phyloP scores from a whole-genome alignment of 441 rosid species.

The Corymbia citriodora region DNA sequence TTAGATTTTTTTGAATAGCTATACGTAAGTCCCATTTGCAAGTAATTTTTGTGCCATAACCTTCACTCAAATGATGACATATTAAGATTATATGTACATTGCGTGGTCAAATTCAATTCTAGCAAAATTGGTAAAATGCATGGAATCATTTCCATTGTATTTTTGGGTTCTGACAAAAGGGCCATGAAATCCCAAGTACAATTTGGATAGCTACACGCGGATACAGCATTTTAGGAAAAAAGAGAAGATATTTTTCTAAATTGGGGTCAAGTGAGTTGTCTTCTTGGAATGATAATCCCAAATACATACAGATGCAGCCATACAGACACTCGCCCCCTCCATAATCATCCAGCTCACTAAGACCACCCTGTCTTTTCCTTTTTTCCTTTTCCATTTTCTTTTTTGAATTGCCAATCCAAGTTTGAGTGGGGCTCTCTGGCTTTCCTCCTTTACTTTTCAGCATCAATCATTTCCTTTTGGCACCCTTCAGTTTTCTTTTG shows the following conservation, averaged over 20 bases:
- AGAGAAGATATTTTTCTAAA: background rate
- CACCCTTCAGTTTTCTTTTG: background rate
- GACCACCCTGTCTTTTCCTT: conserved; percentile 13
- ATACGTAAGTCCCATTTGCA: rapidly evolving
- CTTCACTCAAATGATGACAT: background rate
- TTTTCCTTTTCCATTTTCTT: background rate
- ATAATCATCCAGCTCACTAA: conserved; percentile 11
- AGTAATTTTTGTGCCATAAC: background rate
- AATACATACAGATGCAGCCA: background rate
- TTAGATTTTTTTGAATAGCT: rapidly evolving
- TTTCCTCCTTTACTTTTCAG: conserved; percentile 1
- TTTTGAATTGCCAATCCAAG: background rate
- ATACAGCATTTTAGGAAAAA: background rate
- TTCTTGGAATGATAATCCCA: background rate
- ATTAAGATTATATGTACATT: rapidly evolving
- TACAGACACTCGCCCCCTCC: background rate
- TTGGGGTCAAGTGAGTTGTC: background rate
- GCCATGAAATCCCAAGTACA: background rate
- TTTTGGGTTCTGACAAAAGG: background rate
- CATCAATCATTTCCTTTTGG: conserved; percentile 1
- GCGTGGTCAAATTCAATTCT: rapidly evolving
- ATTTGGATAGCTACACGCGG: background rate
- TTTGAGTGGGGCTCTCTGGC: background rate
- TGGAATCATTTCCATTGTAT: background rate
- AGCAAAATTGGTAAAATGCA: background rate